Evolutionary conservation across 176 grass and related monocot species (phyloP).

Genomic region (Paspalum vaginatum): DNA sequence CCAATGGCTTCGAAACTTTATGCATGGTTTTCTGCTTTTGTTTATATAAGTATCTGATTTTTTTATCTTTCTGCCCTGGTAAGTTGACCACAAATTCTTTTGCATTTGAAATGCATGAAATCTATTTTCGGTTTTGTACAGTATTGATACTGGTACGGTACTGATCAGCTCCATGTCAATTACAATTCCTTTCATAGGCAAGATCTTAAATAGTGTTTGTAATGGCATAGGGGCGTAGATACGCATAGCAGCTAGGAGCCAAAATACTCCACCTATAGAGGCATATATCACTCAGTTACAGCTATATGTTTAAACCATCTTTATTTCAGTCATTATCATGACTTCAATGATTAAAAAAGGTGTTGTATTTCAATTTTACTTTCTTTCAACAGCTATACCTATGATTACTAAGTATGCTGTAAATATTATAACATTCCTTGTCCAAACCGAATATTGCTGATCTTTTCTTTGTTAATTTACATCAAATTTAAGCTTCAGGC

Average conservation of each 20-base stretch:
- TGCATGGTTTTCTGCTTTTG: neutral
- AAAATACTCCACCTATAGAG: neutral
- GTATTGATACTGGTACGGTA: neutral
- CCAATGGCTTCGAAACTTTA: neutral
- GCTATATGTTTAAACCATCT: neutral
- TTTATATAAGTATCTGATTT: neutral
- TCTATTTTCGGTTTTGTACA: constrained; percentile 9
- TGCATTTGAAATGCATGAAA: neutral
- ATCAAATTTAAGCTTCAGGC: constrained; percentile 1
- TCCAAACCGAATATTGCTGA: neutral
- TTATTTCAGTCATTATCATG: neutral
- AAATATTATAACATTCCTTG: constrained; percentile 24
- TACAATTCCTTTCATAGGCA: neutral
- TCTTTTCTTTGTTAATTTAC: constrained; percentile 17
- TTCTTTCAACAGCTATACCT: constrained; percentile 1
- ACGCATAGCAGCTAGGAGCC: neutral
- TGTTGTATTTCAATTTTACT: neutral
- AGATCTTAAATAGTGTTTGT: neutral
- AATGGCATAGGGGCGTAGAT: neutral
- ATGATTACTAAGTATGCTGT: neutral
- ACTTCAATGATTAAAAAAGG: neutral
- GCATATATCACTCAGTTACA: neutral
- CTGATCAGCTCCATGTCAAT: constrained; percentile 10
- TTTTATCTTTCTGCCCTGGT: constrained; percentile 31
- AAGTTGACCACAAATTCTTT: neutral